A percentile compares a stretch with the other conserved stretches of the same genome.
Evolutionary conservation across 345 rosid genomes (phyloP).

Genomic region (Rhodamnia rubescens): DNA sequence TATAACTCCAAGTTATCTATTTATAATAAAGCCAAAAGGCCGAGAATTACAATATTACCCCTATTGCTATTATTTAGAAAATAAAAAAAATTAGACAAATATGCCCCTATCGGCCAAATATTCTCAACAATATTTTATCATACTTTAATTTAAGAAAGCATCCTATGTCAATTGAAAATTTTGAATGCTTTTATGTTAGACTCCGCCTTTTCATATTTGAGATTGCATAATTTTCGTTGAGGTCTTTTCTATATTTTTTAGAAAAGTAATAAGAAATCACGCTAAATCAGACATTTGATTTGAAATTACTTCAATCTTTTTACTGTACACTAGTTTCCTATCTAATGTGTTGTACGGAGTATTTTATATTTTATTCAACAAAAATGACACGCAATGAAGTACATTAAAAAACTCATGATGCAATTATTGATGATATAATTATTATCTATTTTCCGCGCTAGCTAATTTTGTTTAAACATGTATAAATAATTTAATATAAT

Average conservation of each 20-base stretch:
- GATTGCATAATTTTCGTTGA: too few relatives aligned
- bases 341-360: background rate
- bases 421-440: background rate
- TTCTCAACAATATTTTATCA: background rate
- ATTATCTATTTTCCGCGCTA: background rate
- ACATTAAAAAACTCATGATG: background rate
- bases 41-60: too few relatives aligned
- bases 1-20: too few relatives aligned
- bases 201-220: too few relatives aligned
- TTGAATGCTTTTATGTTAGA: background rate
- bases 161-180: background rate
- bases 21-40: too few relatives aligned
- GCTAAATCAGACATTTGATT: too few relatives aligned
- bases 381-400: background rate
- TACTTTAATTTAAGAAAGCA: background rate
- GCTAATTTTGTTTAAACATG: background rate
- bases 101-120: too few relatives aligned
- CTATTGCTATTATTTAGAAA: too few relatives aligned
- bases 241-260: too few relatives aligned
- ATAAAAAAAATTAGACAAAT: too few relatives aligned
- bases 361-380: background rate
- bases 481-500: background rate
- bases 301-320: background rate
- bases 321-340: background rate
- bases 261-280: too few relatives aligned